These are phyloP conservation scores for Abelmoschus esculentus DNA, from an alignment of 345 rosid genomes.

Conservation along the genomic window DNA sequence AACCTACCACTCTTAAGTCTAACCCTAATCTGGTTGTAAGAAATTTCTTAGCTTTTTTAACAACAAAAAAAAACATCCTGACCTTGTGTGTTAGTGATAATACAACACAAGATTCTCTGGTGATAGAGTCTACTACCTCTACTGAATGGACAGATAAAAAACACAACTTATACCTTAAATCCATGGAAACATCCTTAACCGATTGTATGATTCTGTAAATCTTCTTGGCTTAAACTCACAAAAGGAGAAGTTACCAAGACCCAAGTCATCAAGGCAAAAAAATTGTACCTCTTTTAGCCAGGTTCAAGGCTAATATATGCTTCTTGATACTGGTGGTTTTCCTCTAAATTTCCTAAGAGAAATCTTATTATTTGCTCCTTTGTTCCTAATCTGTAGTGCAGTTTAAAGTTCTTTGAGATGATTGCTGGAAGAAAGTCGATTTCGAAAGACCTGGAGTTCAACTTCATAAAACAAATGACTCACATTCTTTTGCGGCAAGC, in stretches of 20 bases:
- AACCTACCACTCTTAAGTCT: too few species aligned
- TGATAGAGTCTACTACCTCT: constrained; percentile 24
- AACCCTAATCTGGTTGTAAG: not conserved
- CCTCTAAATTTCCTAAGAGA: not conserved
- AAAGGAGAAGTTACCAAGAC: constrained; percentile 23
- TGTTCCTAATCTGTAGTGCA: constrained; percentile 16
- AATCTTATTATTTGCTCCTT: constrained; percentile 5
- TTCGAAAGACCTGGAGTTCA: constrained; percentile 43
- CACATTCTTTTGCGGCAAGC: constrained; percentile 34
- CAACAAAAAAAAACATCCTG: constrained; percentile 10
- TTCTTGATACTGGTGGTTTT: not conserved
- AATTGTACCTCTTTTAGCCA: constrained; percentile 41
- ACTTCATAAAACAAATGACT: constrained; percentile 16
- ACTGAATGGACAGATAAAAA: constrained; percentile 88
- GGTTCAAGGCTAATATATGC: constrained; percentile 31
- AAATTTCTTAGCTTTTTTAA: not conserved
- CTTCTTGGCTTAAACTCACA: too few species aligned
- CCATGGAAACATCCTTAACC: constrained; percentile 80
- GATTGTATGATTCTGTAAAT: constrained; percentile 47
- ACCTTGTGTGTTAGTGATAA: not conserved
- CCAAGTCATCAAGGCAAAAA: constrained; percentile 22
- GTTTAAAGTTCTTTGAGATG: constrained; percentile 72
- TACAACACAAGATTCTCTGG: constrained; percentile 34
- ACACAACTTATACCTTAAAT: constrained; percentile 75
- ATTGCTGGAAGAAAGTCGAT: constrained; percentile 56